These are phyloP conservation scores for Alternaria gansuensis DNA, from an alignment of 2,329 filamentous ascomycete genomes.

Conservation along the genomic window DNA sequence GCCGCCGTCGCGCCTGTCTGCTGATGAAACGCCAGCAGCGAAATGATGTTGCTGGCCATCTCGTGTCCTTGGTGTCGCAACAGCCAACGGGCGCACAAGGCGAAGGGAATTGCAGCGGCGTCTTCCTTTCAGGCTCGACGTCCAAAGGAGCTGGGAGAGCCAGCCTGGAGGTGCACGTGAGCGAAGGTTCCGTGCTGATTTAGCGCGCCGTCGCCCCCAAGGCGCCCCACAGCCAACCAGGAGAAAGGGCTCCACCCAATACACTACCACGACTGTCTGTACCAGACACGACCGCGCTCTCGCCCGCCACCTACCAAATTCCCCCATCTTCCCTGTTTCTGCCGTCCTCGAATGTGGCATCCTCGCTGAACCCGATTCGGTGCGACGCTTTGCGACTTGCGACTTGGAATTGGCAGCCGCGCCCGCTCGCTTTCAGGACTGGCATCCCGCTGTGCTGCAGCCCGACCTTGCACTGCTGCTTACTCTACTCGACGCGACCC, in stretches of 20 bases:
- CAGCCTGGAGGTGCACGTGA: constrained; percentile 28
- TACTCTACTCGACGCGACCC: constrained; percentile 26
- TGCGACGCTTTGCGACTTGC: constrained; percentile 25
- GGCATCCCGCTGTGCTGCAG: constrained; percentile 20
- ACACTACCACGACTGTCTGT: constrained; percentile 29
- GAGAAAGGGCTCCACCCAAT: constrained; percentile 31
- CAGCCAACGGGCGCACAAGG: constrained; percentile 18
- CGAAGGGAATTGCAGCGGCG: constrained; percentile 26
- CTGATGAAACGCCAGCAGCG: constrained; percentile 26
- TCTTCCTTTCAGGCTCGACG: constrained; percentile 22
- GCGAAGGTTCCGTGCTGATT: constrained; percentile 19
- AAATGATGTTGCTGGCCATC: constrained; percentile 10
- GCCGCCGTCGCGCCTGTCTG: constrained; percentile 28
- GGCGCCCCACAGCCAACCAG: constrained; percentile 17
- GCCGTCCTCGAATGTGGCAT: constrained; percentile 19
- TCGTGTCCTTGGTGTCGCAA: neutral
- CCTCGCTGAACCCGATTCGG: constrained; percentile 13
- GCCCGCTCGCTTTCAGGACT: constrained; percentile 20
- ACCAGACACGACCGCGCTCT: constrained; percentile 22
- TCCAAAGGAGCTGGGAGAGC: neutral
- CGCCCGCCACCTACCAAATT: constrained; percentile 20
- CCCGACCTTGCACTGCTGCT: constrained; percentile 30
- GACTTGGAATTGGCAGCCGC: constrained; percentile 18
- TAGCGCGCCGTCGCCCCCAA: constrained; percentile 26
- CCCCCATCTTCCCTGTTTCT: constrained; percentile 15